phyloP scores from a whole-genome alignment of 2,329 filamentous ascomycete genomes.

The Chaetomiaceae sp. region DNA sequence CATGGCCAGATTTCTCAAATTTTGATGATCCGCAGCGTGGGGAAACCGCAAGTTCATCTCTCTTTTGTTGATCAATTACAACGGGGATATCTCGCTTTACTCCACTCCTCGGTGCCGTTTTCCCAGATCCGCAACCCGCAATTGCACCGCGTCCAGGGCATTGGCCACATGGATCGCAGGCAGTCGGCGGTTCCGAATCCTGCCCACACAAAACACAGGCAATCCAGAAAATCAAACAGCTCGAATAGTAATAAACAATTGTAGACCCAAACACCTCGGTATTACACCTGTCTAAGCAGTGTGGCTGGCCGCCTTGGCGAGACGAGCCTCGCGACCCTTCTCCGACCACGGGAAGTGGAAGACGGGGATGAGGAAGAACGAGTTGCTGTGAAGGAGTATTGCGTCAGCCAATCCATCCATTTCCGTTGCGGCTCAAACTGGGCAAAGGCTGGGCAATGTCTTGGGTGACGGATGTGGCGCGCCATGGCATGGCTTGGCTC shows the following conservation, averaged over 20 bases:
- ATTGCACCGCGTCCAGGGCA: not conserved
- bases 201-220: not conserved
- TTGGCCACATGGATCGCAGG: not conserved
- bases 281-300: conserved; percentile 10
- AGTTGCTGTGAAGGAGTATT: conserved; percentile 53
- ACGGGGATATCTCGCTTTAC: not conserved
- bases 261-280: not conserved
- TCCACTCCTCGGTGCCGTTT: not conserved
- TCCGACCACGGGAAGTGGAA: conserved; percentile 94
- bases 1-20: not conserved
- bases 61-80: conserved; percentile 5
- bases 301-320: conserved; percentile 18
- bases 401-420: conserved; percentile 33
- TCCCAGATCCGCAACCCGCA: not conserved
- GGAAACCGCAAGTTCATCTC: not conserved
- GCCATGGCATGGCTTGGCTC: conserved; percentile 21
- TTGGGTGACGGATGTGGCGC: conserved; percentile 23
- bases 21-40: not conserved
- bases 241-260: not conserved
- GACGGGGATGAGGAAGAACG: conserved; percentile 88
- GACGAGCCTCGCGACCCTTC: conserved; percentile 55
- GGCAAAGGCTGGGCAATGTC: conserved; percentile 6
- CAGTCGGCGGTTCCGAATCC: not conserved
- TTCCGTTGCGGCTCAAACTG: conserved; percentile 2
- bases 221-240: not conserved